A percentile compares a stretch with the other conserved stretches of the same genome.
These are phyloP conservation scores for Letharia lupina DNA, from an alignment of 495 filamentous ascomycete genomes.

Conservation along the genomic window DNA sequence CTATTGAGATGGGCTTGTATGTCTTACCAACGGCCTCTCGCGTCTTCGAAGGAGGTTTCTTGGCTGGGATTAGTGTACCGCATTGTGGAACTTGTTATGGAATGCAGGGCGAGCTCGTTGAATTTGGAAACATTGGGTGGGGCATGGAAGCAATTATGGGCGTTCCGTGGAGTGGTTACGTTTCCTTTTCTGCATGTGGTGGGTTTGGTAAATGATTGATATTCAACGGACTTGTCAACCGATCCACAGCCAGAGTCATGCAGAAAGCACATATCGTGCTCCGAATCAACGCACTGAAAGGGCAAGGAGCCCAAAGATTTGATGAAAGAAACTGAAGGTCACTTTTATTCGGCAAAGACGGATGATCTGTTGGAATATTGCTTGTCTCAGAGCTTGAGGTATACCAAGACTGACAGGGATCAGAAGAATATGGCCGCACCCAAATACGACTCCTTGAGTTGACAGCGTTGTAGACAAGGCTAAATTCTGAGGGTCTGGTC, in stretches of 20 bases:
- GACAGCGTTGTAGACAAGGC: neutral
- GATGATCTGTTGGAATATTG: neutral
- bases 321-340: neutral
- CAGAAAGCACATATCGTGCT: neutral
- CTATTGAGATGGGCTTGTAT: neutral
- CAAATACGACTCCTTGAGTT: neutral
- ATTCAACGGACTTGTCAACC: neutral
- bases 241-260: neutral
- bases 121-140: neutral
- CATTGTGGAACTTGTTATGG: neutral
- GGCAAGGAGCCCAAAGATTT: neutral
- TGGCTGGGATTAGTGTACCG: neutral
- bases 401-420: neutral
- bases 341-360: neutral
- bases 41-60: neutral
- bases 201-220: neutral
- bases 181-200: neutral
- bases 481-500: neutral
- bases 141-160: neutral
- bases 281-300: neutral
- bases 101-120: neutral
- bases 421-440: neutral
- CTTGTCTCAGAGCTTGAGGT: neutral
- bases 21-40: neutral
- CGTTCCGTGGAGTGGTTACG: neutral